phyloP scores from a whole-genome alignment of 2,329 filamentous ascomycete genomes.

The Aureobasidium sp. region DNA sequence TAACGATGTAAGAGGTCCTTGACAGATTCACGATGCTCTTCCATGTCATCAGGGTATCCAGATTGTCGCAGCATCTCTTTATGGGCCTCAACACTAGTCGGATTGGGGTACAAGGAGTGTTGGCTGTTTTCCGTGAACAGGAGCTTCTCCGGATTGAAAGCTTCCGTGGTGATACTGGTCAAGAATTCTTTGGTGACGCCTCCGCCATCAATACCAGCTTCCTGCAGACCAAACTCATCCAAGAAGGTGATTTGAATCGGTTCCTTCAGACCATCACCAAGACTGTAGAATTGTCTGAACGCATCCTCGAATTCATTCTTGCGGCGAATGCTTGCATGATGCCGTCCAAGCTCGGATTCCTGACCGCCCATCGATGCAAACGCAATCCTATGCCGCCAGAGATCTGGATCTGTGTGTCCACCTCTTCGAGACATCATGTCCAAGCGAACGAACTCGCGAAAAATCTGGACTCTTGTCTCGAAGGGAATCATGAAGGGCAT shows the following conservation, averaged over 20 bases:
- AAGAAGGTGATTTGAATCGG: constrained; percentile 96
- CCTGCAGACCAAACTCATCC: constrained; percentile 74
- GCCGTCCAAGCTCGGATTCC: constrained; percentile 35
- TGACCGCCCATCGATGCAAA: constrained; percentile 12
- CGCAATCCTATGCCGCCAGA: constrained; percentile 53
- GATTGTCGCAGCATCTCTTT: constrained; percentile 20
- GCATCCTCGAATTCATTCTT: constrained; percentile 79
- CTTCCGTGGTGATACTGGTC: constrained; percentile 77
- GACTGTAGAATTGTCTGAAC: constrained; percentile 68
- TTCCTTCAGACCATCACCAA: constrained; percentile 81
- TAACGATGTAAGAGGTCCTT: constrained; percentile 61
- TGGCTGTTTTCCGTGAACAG: constrained; percentile 80
- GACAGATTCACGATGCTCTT: constrained; percentile 50
- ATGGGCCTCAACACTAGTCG: constrained; percentile 33
- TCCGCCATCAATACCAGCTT: constrained; percentile 93
- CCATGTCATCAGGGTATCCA: constrained; percentile 44
- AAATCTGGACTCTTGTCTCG: constrained; percentile 80
- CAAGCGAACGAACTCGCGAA: constrained; percentile 79
- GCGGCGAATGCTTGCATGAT: constrained; percentile 73
- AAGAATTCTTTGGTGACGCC: constrained; percentile 97
- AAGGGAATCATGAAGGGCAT: constrained; percentile 98
- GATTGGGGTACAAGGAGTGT: constrained; percentile 83
- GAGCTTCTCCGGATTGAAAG: constrained; percentile 50
- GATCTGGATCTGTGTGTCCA: constrained; percentile 62
- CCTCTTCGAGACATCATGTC: constrained; percentile 65